phyloP scores from a whole-genome alignment of 805 yeast species.

The Candida coquimbonensis region DNA sequence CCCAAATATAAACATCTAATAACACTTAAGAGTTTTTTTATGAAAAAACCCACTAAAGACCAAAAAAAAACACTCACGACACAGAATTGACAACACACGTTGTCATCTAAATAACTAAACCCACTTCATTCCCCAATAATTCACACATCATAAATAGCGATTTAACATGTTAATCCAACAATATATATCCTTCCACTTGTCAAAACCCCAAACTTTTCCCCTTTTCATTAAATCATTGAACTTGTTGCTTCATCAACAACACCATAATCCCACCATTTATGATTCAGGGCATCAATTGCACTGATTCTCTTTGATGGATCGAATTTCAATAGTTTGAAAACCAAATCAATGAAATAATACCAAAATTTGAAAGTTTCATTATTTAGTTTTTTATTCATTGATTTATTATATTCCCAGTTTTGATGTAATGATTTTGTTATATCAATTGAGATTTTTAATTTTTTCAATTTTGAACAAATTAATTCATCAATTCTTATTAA shows the following conservation, averaged over 20 bases:
- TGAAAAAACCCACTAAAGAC: too few relatives aligned
- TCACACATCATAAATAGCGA: too few relatives aligned
- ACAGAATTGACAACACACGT: too few relatives aligned
- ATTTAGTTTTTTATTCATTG: conserved; percentile 32
- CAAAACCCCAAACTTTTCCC: neutral
- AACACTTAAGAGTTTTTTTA: too few relatives aligned
- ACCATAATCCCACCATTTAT: conserved; percentile 74
- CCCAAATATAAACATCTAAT: too few relatives aligned
- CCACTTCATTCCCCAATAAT: too few relatives aligned
- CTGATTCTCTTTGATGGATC: conserved; percentile 69
- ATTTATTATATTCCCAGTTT: conserved; percentile 20
- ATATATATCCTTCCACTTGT: neutral
- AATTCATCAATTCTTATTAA: conserved; percentile 37
- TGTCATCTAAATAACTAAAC: too few relatives aligned
- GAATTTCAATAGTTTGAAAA: conserved; percentile 56
- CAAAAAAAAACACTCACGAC: too few relatives aligned
- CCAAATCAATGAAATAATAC: conserved; percentile 71
- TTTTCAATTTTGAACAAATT: conserved; percentile 30
- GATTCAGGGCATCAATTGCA: conserved; percentile 69
- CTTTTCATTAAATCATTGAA: neutral
- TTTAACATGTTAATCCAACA: too few relatives aligned
- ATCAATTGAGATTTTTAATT: conserved; percentile 19
- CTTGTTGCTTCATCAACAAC: conserved; percentile 44
- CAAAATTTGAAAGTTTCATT: conserved; percentile 70
- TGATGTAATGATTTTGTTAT: conserved; percentile 14